Percentiles rank a stretch among this genome's conserved stretches.
phyloP scores from a whole-genome alignment of 257 asterid species.

The Jacaranda copaia region DNA sequence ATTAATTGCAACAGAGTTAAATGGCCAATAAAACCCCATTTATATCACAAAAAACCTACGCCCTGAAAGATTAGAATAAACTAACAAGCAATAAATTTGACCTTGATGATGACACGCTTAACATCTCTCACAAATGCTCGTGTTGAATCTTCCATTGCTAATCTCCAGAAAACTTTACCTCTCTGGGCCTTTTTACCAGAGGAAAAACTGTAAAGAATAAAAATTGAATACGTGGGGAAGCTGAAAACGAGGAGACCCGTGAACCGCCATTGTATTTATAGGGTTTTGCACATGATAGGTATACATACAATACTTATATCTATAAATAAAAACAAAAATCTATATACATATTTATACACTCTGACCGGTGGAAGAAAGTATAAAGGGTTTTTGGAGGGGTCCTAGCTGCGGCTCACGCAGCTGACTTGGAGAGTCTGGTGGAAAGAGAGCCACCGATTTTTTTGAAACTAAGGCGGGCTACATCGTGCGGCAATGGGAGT shows the following conservation, averaged over 20 bases:
- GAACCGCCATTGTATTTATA: conserved; percentile 34
- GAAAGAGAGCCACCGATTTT: background rate
- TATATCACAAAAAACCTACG: background rate
- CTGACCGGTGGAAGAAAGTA: too few species aligned
- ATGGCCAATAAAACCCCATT: background rate
- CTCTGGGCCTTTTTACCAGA: background rate
- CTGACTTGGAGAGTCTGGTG: background rate
- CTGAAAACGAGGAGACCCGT: conserved; percentile 38
- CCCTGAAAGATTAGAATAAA: background rate
- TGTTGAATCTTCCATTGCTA: conserved; percentile 53
- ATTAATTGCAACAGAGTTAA: conserved; percentile 1
- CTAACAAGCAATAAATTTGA: background rate
- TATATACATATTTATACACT: too few species aligned
- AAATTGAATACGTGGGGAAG: background rate
- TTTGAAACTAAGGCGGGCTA: background rate
- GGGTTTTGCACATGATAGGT: conserved; percentile 37
- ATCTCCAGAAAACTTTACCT: too few species aligned
- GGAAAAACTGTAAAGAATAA: conserved; percentile 20
- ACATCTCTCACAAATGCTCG: conserved; percentile 55
- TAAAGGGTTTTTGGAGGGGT: too few species aligned
- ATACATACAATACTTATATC: background rate
- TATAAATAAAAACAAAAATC: too few species aligned
- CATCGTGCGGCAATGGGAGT: too few species aligned
- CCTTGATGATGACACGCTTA: conserved; percentile 60
- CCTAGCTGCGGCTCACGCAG: background rate